Conservation (phyloP, 2,329 filamentous ascomycete species). For the Aspergillus persii region DNA sequence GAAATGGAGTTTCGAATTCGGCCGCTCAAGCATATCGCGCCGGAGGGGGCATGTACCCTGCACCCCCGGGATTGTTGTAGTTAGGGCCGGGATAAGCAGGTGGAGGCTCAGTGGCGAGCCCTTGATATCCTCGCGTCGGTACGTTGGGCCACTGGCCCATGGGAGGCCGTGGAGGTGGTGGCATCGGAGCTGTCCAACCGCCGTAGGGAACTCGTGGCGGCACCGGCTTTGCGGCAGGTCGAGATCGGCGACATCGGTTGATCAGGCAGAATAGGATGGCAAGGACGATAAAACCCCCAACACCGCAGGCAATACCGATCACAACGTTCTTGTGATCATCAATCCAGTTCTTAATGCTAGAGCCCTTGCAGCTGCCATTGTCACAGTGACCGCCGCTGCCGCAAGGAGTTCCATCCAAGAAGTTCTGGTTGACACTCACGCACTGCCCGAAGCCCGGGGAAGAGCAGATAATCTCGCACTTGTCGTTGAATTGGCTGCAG, state of each 20-base stretch:
- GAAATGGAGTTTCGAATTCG: not conserved
- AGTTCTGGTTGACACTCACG: conserved; percentile 78
- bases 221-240: conserved; percentile 20
- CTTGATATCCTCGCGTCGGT: conserved; percentile 23
- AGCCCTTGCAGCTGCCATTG: conserved; percentile 75
- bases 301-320: conserved; percentile 70
- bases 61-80: conserved; percentile 1
- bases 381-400: conserved; percentile 73
- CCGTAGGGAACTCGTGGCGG: conserved; percentile 12
- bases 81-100: conserved; percentile 18
- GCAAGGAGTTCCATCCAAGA: conserved; percentile 87
- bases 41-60: conserved; percentile 11
- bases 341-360: conserved; percentile 74
- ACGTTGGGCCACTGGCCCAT: conserved; percentile 25
- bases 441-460: conserved; percentile 67
- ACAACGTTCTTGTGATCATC: conserved; percentile 73
- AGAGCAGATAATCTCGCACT: conserved; percentile 74
- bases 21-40: conserved; percentile 26
- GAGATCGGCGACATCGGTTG: conserved; percentile 53
- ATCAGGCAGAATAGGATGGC: conserved; percentile 66
- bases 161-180: conserved; percentile 9
- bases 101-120: conserved; percentile 20
- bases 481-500: conserved; percentile 61
- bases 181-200: conserved; percentile 11
- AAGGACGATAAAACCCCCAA: conserved; percentile 72